phyloP scores from a whole-genome alignment of 1,284 basidiomycete genomes.

The Polyporus tsugae region DNA sequence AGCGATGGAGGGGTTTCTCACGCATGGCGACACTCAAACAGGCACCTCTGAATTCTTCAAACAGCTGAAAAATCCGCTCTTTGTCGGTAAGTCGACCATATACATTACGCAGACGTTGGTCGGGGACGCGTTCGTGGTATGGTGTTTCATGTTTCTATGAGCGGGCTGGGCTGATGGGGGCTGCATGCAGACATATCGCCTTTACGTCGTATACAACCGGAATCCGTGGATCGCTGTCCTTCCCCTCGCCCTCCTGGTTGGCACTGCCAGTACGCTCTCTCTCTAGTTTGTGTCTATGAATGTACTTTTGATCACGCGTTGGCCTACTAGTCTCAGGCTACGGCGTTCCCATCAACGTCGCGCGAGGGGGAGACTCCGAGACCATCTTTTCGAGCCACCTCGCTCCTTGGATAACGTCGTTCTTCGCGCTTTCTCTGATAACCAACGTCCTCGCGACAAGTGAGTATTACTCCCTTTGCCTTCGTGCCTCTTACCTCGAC shows the following conservation, averaged over 20 bases:
- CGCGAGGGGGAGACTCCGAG: background rate
- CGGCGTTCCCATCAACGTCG: conserved; percentile 11
- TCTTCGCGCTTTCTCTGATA: conserved; percentile 22
- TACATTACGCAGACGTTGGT: conserved; percentile 23
- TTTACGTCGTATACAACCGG: conserved; percentile 24
- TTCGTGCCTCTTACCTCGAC: too few relatives aligned
- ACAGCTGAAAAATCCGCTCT: conserved; percentile 11
- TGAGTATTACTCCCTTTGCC: conserved; percentile 8
- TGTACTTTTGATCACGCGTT: background rate
- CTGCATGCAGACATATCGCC: conserved; percentile 17
- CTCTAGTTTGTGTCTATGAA: too few relatives aligned
- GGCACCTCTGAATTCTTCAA: conserved; percentile 16
- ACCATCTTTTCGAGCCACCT: conserved; percentile 22
- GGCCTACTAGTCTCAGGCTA: conserved; percentile 13
- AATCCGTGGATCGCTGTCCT: conserved; percentile 3
- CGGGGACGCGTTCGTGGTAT: conserved; percentile 25
- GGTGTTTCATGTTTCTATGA: background rate
- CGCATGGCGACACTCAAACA: conserved; percentile 4
- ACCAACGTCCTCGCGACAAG: conserved; percentile 27
- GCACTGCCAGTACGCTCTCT: conserved; percentile 5
- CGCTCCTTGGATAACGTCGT: conserved; percentile 21
- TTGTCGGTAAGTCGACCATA: conserved; percentile 16
- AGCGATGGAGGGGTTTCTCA: conserved; percentile 19
- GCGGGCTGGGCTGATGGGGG: background rate
- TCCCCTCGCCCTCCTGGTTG: conserved; percentile 11